Percentiles rank a stretch among this genome's conserved stretches.
These are phyloP conservation scores for Plasmodium yoelii DNA, from an alignment of 169 alveolate species.

Conservation along the genomic window DNA sequence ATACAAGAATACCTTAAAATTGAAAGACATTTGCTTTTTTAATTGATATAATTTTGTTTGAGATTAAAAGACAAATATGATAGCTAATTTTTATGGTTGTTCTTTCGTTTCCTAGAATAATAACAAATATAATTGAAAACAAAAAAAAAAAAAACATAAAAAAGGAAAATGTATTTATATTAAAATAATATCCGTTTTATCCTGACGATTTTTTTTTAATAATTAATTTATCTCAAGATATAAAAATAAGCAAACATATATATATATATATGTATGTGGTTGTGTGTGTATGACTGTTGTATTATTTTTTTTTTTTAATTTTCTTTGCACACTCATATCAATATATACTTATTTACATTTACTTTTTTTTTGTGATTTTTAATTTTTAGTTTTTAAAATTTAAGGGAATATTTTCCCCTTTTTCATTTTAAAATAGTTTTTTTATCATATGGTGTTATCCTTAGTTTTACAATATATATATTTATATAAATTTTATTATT, in stretches of 20 bases:
- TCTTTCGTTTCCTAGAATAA: neutral
- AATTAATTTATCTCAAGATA: too few species aligned
- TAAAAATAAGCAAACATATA: too few species aligned
- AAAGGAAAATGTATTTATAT: too few species aligned
- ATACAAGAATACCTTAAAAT: slow-evolving; percentile 58
- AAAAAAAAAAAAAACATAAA: too few species aligned
- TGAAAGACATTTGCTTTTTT: neutral
- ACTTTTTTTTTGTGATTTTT: slow-evolving; percentile 18
- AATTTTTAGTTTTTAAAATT: slow-evolving; percentile 33
- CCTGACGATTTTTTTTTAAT: too few species aligned
- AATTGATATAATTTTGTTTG: too few species aligned
- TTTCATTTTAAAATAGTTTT: neutral
- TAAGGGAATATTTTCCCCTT: neutral
- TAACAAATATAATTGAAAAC: too few species aligned
- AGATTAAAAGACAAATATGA: too few species aligned
- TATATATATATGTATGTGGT: neutral
- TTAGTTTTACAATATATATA: too few species aligned
- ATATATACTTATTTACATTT: neutral
- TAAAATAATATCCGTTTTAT: too few species aligned
- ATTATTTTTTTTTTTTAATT: neutral
- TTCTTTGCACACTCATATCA: neutral
- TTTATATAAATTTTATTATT: too few species aligned
- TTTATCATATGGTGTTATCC: too few species aligned
- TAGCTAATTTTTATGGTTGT: neutral
- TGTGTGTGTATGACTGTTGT: neutral